Percentiles rank a stretch among this genome's conserved stretches.
Conservation (phyloP, 2,329 filamentous ascomycete genomes). For the Grosmannia penicillata region DNA sequence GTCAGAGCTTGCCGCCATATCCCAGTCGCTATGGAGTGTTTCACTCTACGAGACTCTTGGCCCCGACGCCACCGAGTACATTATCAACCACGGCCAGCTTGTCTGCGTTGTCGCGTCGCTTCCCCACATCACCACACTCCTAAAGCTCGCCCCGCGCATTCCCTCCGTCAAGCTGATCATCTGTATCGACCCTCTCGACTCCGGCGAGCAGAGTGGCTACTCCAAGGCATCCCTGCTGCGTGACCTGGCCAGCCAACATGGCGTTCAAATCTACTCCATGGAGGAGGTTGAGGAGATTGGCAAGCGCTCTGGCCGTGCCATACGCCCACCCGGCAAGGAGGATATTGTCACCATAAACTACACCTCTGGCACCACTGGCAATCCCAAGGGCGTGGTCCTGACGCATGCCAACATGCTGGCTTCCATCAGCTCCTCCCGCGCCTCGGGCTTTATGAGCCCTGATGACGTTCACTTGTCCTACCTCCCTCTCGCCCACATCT, state of each 20-base stretch:
- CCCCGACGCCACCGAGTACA: slow-evolving; percentile 82
- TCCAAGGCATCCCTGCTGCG: slow-evolving; percentile 71
- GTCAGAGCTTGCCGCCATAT: slow-evolving; percentile 69
- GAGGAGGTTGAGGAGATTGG: slow-evolving; percentile 71
- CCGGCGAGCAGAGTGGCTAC: slow-evolving; percentile 59
- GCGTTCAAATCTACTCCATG: slow-evolving; percentile 67
- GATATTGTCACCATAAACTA: slow-evolving; percentile 86
- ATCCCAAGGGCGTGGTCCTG: slow-evolving; percentile 71
- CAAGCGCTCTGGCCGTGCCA: slow-evolving; percentile 49
- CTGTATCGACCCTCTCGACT: slow-evolving; percentile 68
- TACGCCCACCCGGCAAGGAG: slow-evolving; percentile 55
- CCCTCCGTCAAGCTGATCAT: slow-evolving; percentile 79
- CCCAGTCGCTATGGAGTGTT: slow-evolving; percentile 76
- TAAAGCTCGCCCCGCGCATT: slow-evolving; percentile 64
- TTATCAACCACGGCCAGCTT: slow-evolving; percentile 79
- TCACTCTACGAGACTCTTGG: slow-evolving; percentile 95
- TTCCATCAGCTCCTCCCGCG: slow-evolving; percentile 47
- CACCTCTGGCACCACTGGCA: slow-evolving; percentile 72
- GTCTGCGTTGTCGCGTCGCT: slow-evolving; percentile 64
- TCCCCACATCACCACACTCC: slow-evolving; percentile 63
- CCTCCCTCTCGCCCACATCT: slow-evolving; percentile 88
- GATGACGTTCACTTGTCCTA: slow-evolving; percentile 66
- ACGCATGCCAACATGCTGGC: slow-evolving; percentile 72
- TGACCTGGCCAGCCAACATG: slow-evolving; percentile 56
- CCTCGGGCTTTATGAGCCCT: slow-evolving; percentile 32